Evolutionary conservation across 2,329 filamentous ascomycete species (phyloP).

Genomic region (Lasiodiplodia citricola): DNA sequence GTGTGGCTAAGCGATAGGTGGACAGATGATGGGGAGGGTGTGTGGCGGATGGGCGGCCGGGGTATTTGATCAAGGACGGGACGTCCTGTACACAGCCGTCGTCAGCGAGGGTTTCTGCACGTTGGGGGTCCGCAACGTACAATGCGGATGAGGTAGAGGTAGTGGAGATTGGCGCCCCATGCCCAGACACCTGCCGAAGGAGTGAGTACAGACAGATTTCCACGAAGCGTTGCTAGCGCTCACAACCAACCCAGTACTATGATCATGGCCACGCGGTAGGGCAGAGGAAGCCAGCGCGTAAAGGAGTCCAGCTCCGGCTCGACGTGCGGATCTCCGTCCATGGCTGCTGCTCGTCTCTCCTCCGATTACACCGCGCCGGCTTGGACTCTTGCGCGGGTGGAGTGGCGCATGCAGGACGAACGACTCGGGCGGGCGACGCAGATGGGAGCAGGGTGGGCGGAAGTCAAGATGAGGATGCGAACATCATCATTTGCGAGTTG

Average conservation of each 20-base stretch:
- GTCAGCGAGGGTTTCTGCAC: slow-evolving; percentile 25
- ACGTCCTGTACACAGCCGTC: slow-evolving; percentile 65
- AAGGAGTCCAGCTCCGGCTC: slow-evolving; percentile 77
- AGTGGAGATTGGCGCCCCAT: slow-evolving; percentile 92
- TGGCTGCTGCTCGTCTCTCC: slow-evolving; percentile 39
- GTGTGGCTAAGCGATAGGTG: slow-evolving; percentile 81
- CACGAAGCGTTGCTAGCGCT: slow-evolving; percentile 25
- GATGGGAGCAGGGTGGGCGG: neutral
- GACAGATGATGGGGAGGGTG: slow-evolving; percentile 79
- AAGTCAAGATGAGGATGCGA: neutral
- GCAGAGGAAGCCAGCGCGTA: slow-evolving; percentile 83
- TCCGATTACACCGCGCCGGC: slow-evolving; percentile 24
- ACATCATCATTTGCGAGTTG: slow-evolving; percentile 2
- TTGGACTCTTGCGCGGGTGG: neutral
- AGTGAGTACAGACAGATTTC: slow-evolving; percentile 25
- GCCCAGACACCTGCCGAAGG: slow-evolving; percentile 78
- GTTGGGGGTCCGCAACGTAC: slow-evolving; percentile 46
- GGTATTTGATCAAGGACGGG: slow-evolving; percentile 84
- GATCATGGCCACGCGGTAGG: slow-evolving; percentile 86
- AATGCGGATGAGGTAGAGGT: slow-evolving; percentile 78
- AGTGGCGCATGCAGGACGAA: slow-evolving; percentile 24
- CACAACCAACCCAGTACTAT: slow-evolving; percentile 74
- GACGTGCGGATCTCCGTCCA: slow-evolving; percentile 77
- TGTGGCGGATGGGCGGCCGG: slow-evolving; percentile 70
- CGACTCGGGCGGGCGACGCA: neutral